Conservation (phyloP, 805 yeast genomes). For the Lachancea thermotolerans region DNA sequence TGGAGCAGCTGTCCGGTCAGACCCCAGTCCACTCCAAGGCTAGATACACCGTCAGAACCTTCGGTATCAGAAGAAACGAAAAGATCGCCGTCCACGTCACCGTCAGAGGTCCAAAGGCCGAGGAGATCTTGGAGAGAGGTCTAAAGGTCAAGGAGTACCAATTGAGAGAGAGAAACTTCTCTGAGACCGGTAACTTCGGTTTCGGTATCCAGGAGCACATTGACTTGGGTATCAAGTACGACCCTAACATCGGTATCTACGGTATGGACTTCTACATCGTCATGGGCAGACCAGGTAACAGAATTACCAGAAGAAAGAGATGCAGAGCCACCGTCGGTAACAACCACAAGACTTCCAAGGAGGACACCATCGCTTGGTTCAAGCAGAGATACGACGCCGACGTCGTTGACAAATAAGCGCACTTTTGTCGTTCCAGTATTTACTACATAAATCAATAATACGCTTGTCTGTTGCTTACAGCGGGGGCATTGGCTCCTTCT, state of each 20-base stretch:
- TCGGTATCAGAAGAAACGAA: conserved; percentile 99
- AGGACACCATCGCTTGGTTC: conserved; percentile 97
- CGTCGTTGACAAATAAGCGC: conserved; percentile 69
- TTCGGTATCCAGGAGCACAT: conserved; percentile 99
- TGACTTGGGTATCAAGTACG: conserved; percentile 99
- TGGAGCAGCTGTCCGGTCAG: conserved; percentile 99
- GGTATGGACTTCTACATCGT: conserved; percentile 99
- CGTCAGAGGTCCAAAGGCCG: conserved; percentile 99
- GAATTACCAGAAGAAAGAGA: conserved; percentile 99
- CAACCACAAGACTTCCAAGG: conserved; percentile 85
- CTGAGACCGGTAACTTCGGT: conserved; percentile 99
- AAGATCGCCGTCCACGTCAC: conserved; percentile 99
- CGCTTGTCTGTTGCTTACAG: neutral
- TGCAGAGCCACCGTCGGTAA: conserved; percentile 81
- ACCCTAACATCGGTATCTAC: conserved; percentile 98
- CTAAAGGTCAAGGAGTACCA: conserved; percentile 99
- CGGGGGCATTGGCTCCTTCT: neutral
- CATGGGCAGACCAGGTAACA: conserved; percentile 98
- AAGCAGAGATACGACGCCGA: conserved; percentile 99
- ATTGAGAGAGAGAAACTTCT: conserved; percentile 89
- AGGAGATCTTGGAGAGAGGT: conserved; percentile 99
- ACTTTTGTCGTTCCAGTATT: neutral
- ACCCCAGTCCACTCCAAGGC: conserved; percentile 99
- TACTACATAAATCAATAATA: neutral
- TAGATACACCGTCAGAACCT: conserved; percentile 99